Base-by-base conservation (phyloP, 164 flowering plant genomes). In the Dillenia suffruticosa region DNA sequence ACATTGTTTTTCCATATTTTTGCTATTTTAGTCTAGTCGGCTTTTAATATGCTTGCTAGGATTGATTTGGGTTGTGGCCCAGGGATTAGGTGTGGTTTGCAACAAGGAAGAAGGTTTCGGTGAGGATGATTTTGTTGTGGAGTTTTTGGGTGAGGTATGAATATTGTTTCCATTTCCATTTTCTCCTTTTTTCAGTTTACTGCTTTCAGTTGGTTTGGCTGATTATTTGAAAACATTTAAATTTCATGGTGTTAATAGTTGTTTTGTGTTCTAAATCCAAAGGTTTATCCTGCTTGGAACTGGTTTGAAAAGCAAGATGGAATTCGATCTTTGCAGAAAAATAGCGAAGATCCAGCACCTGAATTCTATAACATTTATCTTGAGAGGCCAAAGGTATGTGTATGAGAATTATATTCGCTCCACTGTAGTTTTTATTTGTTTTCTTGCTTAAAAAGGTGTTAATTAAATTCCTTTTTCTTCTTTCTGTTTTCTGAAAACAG, bases 261-360 rank as follows among this genome's bases (percentile, higher is more conserved):
- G 40, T 32, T 32, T 32, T 32, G 40, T 32, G 40, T 32, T 32
- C 40, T 32, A 32, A 32, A 32, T 32, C 7, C 40, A 32, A 32
- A 32, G 99, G 99, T 95, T 57, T 95, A 95, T 78, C 99, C 97
- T 49, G 84, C 90, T 10, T 95, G 99, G 99, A 95, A 83, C 77
- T 95, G 99, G 99, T 95, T 85, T 65, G 99, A 95, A 77, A 95
- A 95, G 83, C 99, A 95, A 77, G 99, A 95, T 78, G 99, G 99
- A 6, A 92, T 95, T 63, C 80, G 99, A 52, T 79, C 84, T 57
- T 71, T 95, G 78, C 99, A 95, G 68, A 90, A 88, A 69, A 82
- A 88, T 63, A 88, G 63, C 63, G 73, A 82, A 47, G 99, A 95
- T 70, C 94, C 98, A 26, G 97, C 97, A 54, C 97, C 99, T 22